phyloP scores from a whole-genome alignment of 768 basidiomycete species.

The Russula dissimulans region DNA sequence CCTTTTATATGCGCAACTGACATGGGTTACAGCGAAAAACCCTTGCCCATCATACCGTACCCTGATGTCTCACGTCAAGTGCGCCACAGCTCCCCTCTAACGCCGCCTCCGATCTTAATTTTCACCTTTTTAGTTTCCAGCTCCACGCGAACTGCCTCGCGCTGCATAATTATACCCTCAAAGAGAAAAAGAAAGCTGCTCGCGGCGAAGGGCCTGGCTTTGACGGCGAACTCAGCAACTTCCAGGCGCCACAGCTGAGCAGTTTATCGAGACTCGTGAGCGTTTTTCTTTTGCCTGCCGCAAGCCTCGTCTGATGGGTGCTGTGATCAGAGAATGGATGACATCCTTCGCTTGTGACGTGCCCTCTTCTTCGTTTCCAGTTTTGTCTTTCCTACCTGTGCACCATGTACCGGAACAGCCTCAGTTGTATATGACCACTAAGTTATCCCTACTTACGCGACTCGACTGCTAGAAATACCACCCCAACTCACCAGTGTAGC shows the following conservation, averaged over 20 bases:
- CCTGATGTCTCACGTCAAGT: conserved; percentile 13
- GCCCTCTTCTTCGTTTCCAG: neutral
- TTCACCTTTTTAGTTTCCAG: neutral
- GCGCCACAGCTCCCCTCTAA: neutral
- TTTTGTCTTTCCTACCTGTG: neutral
- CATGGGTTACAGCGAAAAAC: neutral
- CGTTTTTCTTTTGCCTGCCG: neutral
- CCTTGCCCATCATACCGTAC: conserved; percentile 1
- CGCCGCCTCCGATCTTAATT: neutral
- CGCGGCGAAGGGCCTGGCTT: conserved; percentile 7
- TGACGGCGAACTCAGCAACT: conserved; percentile 13
- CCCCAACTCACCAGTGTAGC: neutral
- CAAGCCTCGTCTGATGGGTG: neutral
- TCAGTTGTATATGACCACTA: neutral
- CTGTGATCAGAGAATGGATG: neutral
- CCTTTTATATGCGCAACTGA: neutral
- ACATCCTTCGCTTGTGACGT: neutral
- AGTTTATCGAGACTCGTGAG: conserved; percentile 12
- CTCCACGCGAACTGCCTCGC: conserved; percentile 2
- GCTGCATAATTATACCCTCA: conserved; percentile 5
- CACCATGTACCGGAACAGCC: neutral
- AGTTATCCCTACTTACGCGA: conserved; percentile 4
- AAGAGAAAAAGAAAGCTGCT: conserved; percentile 1
- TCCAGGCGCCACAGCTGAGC: conserved; percentile 12
- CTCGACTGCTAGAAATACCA: neutral